Conservation (phyloP, 75 land plant species). For the Isoetes taiwanensis region DNA sequence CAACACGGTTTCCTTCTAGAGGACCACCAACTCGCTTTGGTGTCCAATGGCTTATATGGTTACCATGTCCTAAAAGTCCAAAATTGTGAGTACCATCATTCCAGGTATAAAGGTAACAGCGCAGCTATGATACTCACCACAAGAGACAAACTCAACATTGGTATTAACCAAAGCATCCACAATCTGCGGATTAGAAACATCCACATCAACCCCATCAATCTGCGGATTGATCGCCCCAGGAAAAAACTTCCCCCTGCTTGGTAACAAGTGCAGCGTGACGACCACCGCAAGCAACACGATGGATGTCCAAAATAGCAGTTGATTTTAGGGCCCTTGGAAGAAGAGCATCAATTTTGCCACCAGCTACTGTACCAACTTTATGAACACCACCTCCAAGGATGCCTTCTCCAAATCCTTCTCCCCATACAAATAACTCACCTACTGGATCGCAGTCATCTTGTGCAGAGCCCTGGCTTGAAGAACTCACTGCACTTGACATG, state of each 20-base stretch:
- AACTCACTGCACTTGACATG: neutral
- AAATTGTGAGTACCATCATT: constrained; percentile 61
- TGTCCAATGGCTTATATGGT: constrained; percentile 72
- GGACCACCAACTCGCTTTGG: constrained; percentile 64
- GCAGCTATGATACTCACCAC: constrained; percentile 86
- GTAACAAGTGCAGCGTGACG: constrained; percentile 3
- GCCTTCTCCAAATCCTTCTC: constrained; percentile 1
- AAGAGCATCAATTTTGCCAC: neutral
- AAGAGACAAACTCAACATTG: constrained; percentile 65
- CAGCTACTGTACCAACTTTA: neutral
- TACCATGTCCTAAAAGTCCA: constrained; percentile 80
- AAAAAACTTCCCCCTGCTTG: constrained; percentile 2
- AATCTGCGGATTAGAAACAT: constrained; percentile 70
- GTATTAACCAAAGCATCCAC: constrained; percentile 46
- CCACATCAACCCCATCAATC: constrained; percentile 71
- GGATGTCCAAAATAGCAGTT: neutral
- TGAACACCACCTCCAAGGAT: neutral
- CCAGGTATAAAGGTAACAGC: constrained; percentile 80
- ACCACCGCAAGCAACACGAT: neutral
- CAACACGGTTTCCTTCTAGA: constrained; percentile 59
- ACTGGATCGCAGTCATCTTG: neutral
- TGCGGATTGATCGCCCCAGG: no score
- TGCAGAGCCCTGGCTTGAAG: neutral
- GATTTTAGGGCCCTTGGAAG: constrained; percentile 1
- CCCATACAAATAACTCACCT: neutral